Base-by-base conservation (phyloP, 805 yeast species). In the Zygosaccharomyces lentus region DNA sequence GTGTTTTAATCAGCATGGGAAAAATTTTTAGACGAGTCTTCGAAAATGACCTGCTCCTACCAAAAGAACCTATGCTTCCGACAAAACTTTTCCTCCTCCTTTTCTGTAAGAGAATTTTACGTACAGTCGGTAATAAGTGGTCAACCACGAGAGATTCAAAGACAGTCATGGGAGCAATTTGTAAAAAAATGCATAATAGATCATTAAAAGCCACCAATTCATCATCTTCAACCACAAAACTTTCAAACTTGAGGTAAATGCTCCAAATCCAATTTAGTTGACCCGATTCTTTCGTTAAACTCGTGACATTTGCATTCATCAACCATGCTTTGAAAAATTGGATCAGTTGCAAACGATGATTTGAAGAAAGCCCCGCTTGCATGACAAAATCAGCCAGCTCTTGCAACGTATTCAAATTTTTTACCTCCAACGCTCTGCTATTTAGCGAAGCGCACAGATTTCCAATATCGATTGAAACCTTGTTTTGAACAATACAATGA, bases 91-190 rank as follows among this genome's bases (percentile, higher is more conserved):
- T 47, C 26, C 50, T 47, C 21, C 51, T 47, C 23, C 35, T 44
- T 23, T 21, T 38, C 21, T 43, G 42, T 6, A 39, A 37, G 6
- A 49, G 32, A 8, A 41, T 41, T 13, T 40, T 41, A 24, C 45
- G 37, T 16, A 49, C 21, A 25, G 44, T 45, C 9, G 47, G 46
- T 13, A 46, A 26, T 16, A 49, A 24, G 16, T 31, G 74, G 69
- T 13, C 76, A 67, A 55, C 74, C 72, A 45, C 76, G 67, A 45
- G 77, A 82, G 48, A 74, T 74, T 39, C 77, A 65, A 52, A 78
- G 77, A 40, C 71, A 65, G 2, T 86, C 86, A 48, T 74, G 68
- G 31, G 71, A 68, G 5, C 87, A 78, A 39, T 80, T 66, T 41
- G 46, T 30, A 46, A 21, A 25, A 26, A 37, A 7, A 10, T 31